phyloP scores from a whole-genome alignment of 1,139 yeast genomes.

The Saccharomyces hybrid region DNA sequence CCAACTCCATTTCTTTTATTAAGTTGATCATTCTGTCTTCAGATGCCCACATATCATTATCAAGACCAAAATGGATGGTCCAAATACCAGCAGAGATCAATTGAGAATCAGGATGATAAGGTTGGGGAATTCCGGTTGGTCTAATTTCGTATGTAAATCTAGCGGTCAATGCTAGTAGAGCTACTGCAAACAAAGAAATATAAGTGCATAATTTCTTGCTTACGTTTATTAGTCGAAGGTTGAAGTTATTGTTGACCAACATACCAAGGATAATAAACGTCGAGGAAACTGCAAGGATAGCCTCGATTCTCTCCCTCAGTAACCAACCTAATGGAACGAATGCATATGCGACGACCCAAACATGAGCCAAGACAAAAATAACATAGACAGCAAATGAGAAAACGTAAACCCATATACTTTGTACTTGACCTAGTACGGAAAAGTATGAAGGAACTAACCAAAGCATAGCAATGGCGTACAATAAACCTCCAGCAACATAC shows the following conservation, averaged over 20 bases:
- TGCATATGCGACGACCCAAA: constrained; percentile 97
- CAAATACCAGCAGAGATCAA: constrained; percentile 91
- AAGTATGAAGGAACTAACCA: constrained; percentile 59
- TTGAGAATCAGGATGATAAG: constrained; percentile 69
- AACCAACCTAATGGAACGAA: constrained; percentile 92
- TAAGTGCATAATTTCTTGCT: constrained; percentile 21
- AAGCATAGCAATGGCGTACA: constrained; percentile 55
- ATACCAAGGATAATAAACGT: constrained; percentile 37
- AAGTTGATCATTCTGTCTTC: constrained; percentile 84
- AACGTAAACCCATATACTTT: constrained; percentile 52
- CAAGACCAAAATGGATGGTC: constrained; percentile 96
- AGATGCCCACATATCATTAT: constrained; percentile 97
- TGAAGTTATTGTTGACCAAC: constrained; percentile 7
- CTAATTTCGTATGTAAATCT: constrained; percentile 20
- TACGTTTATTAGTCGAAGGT: constrained; percentile 1
- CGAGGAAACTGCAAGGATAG: constrained; percentile 53
- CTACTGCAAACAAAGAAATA: constrained; percentile 39
- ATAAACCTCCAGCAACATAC: constrained; percentile 59
- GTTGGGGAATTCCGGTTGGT: constrained; percentile 44
- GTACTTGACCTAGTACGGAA: constrained; percentile 48
- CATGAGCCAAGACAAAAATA: constrained; percentile 65
- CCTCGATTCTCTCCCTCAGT: constrained; percentile 80
- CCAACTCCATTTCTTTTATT: constrained; percentile 77
- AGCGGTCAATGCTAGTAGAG: constrained; percentile 23
- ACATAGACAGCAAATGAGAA: constrained; percentile 50